Evolutionary conservation across 2,329 filamentous ascomycete species (phyloP).

Genomic region (Pezicula carpinea): DNA sequence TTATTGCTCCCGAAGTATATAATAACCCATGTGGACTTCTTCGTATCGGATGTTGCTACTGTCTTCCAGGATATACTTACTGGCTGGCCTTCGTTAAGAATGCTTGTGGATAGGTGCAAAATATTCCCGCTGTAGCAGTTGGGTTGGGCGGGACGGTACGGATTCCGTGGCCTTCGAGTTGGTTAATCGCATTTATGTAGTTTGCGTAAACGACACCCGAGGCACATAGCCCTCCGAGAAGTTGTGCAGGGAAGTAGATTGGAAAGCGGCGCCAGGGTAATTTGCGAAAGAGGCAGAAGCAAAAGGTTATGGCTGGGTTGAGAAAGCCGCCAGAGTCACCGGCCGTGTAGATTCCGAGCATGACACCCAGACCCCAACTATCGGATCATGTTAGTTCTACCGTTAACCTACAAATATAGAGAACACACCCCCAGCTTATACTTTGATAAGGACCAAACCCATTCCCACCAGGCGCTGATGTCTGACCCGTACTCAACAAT

Average conservation of each 20-base stretch:
- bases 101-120: conserved; percentile 65
- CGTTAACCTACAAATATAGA: not conserved
- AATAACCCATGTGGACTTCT: too few species aligned
- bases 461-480: conserved; percentile 15
- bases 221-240: conserved; percentile 62
- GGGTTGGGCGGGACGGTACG: conserved; percentile 56
- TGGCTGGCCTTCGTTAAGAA: conserved; percentile 63
- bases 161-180: conserved; percentile 55
- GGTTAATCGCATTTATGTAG: conserved; percentile 60
- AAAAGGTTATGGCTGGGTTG: conserved; percentile 67
- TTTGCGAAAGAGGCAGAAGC: conserved; percentile 63
- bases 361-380: conserved; percentile 52
- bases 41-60: too few species aligned
- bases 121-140: conserved; percentile 64
- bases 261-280: conserved; percentile 67
- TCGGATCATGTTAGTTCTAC: not conserved
- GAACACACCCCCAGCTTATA: conserved; percentile 21
- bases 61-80: conserved; percentile 4
- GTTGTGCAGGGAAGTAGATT: conserved; percentile 60
- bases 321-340: conserved; percentile 64
- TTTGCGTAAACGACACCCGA: conserved; percentile 58
- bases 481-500: conserved; percentile 42
- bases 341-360: conserved; percentile 64
- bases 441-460: conserved; percentile 24
- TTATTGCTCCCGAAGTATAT: too few species aligned